Evolutionary conservation across 768 basidiomycete genomes (phyloP).

Genomic region (Strobilomyces dryophilus): DNA sequence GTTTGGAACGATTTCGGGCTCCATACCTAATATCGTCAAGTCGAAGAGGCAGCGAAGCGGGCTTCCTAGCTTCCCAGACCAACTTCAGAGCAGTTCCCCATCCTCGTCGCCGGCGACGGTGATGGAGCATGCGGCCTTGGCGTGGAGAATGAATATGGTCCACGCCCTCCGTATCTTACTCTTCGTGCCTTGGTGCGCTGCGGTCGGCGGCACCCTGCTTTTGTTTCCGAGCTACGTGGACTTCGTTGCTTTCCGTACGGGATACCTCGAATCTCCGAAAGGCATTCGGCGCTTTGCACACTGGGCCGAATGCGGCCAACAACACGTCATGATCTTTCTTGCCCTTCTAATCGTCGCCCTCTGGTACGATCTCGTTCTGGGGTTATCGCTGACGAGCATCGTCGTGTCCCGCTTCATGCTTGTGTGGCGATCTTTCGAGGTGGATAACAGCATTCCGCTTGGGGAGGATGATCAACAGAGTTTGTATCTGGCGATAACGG

Average conservation of each 20-base stretch:
- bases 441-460: slow-evolving; percentile 23
- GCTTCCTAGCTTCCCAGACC: slow-evolving; percentile 10
- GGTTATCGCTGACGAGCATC: slow-evolving; percentile 18
- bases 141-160: not conserved
- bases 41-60: slow-evolving; percentile 7
- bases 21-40: slow-evolving; percentile 8
- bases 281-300: slow-evolving; percentile 37
- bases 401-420: slow-evolving; percentile 21
- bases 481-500: slow-evolving; percentile 29
- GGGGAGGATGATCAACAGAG: slow-evolving; percentile 34
- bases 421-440: slow-evolving; percentile 26
- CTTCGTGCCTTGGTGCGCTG: slow-evolving; percentile 35
- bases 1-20: slow-evolving; percentile 27
- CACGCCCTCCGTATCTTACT: slow-evolving; percentile 15
- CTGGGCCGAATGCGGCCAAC: slow-evolving; percentile 34
- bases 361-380: slow-evolving; percentile 19
- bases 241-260: slow-evolving; percentile 25
- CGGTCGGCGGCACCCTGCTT: slow-evolving; percentile 31
- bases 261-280: slow-evolving; percentile 26
- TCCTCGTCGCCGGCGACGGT: not conserved
- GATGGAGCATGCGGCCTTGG: not conserved
- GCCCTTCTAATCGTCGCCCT: slow-evolving; percentile 14
- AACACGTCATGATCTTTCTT: slow-evolving; percentile 34
- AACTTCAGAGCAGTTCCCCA: not conserved
- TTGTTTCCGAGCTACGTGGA: slow-evolving; percentile 28